Evolutionary conservation across 352 stramenopile species (phyloP), one percentile per base, ranked within the genome.

Genomic region (Pythium pyrilobum): DNA sequence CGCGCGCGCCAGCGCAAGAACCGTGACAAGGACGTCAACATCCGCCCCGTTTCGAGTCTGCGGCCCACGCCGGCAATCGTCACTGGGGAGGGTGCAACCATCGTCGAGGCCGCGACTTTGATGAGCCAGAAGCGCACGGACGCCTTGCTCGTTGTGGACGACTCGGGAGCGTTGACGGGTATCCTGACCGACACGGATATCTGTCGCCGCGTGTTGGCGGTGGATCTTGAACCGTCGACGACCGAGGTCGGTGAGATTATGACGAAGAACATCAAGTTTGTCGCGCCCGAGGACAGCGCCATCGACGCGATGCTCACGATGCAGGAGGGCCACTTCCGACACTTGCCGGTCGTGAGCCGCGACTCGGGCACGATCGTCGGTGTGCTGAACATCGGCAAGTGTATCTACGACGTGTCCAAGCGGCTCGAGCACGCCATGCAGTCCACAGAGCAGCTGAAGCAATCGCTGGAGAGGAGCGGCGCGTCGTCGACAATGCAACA

Each of bases 311-410:
- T 99, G 67, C 75, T 97, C 15, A 97, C 90, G 23, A 99, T 99
- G 97, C 85, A 99, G 33, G 95, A 98, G 59, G 96, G 96, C 43
- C 87, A 96, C 39, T 99, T 99, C 64, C 92, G 94, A 24, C 96
- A 99, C 59, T 65, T 99, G 40, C 97, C 97, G 4, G 97, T 99
- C 16, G 87, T 98, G 0, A 67, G 62, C 27, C 64, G 72, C 16
- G 83, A 91, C 7, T 72, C 66, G 24, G 81, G 81, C 18, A 68
- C 64, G 20, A 96, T 99, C 29, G 91, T 95, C 16, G 97, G 97
- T 46, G 72, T 99, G 27, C 69, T 99, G 27, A 98, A 99, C 73
- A 99, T 99, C 73, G 96, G 95, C 15, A 98, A 98, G 57, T 99
- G 97, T 56, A 84, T 99, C 46, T 98, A 99, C 72, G 96, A 99